phyloP scores from a whole-genome alignment of 1,284 basidiomycete species.

The Inonotus hispidus region DNA sequence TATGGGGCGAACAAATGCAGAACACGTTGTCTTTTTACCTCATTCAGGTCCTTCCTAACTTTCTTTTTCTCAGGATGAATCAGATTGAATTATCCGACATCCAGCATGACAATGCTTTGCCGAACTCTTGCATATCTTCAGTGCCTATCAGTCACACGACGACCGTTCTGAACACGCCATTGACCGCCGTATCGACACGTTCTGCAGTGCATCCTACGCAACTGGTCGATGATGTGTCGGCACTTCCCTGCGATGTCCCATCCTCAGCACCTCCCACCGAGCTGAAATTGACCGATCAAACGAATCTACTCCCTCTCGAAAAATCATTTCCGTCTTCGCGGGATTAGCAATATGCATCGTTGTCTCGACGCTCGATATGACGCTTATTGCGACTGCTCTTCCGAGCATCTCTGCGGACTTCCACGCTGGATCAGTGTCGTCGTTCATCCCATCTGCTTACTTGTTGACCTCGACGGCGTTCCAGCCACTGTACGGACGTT shows the following conservation, averaged over 20 bases:
- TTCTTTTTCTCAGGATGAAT: background rate
- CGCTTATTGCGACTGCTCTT: slow-evolving; percentile 65
- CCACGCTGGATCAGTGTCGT: slow-evolving; percentile 53
- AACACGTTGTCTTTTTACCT: slow-evolving; percentile 1
- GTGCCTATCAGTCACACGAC: background rate
- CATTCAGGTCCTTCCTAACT: too few relatives aligned
- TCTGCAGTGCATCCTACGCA: background rate
- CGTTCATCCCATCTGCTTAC: slow-evolving; percentile 68
- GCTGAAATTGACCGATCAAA: slow-evolving; percentile 59
- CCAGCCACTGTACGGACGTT: slow-evolving; percentile 58
- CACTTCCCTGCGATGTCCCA: too few relatives aligned
- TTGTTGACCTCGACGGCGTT: slow-evolving; percentile 62
- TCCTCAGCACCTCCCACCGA: background rate
- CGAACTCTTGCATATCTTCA: background rate
- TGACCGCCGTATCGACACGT: background rate
- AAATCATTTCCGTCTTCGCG: slow-evolving; percentile 57
- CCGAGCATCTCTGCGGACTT: slow-evolving; percentile 67
- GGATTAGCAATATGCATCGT: slow-evolving; percentile 57
- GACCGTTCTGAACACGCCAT: background rate
- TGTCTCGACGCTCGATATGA: slow-evolving; percentile 53
- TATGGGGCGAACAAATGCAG: background rate
- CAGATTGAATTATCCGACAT: background rate
- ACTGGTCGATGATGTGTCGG: background rate
- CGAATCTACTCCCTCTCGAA: slow-evolving; percentile 68
- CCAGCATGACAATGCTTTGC: background rate